Evolutionary conservation across 2,329 filamentous ascomycete genomes (phyloP), one percentile per base, ranked within the genome.

Genomic region (Pseudophaeomoniella oleicola): DNA sequence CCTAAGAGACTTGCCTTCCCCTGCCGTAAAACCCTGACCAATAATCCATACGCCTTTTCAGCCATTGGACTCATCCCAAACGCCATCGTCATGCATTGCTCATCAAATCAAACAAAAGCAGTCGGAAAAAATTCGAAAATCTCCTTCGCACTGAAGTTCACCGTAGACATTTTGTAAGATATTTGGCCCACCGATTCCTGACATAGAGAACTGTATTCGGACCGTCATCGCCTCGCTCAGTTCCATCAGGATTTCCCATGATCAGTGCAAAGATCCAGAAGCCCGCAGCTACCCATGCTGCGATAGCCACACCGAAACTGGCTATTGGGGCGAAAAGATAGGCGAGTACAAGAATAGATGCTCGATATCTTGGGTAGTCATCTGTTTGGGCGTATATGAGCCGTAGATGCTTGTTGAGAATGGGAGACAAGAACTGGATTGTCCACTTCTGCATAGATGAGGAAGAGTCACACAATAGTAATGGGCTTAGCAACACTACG

Each of bases 261-360:
- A 77, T 69, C 46, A 66, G 65, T 16, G 70, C 63, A 47, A 73
- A 75, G 36, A 75, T 56, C 74, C 73, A 78, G 56, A 77, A 78
- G 14, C 62, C 67, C 1, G 70, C 72, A 0, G 71, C 63, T 0
- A 69, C 66, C 72, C 72, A 78, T 4, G 67, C 63, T 1, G 67
- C 66, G 11, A 75, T 51, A 14, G 72, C 63, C 33, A 76, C 59
- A 27, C 65, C 69, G 9, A 75, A 53, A 37, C 70, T 71, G 34
- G 75, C 52, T 29, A 77, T 47, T 2, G 73, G 71, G 3, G 71
- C 71, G 16, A 73, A 53, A 1, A 73, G 46, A 42, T 72, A 64
- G 34, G 76, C 61, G 36, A 64, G 42, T 5, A 75, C 53, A 12
- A 76, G 59, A 50, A 61, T 59, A 2, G 55, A 46, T 3, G 58